A percentile compares a stretch with the other conserved stretches of the same genome.
phyloP scores from a whole-genome alignment of 2,329 filamentous ascomycete species.

The Apiospora aurea region DNA sequence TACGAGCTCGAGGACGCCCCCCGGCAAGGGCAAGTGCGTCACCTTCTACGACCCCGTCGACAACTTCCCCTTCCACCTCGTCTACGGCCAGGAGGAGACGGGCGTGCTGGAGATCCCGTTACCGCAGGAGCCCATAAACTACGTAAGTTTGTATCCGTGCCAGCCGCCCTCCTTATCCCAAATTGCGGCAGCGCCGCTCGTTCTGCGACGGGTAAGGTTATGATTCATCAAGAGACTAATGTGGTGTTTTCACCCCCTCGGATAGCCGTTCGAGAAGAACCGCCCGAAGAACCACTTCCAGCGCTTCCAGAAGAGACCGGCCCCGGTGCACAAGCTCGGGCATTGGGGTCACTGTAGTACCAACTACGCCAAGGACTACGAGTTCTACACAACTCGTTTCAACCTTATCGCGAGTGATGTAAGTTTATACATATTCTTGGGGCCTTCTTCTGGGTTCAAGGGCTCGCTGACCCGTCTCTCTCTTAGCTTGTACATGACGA shows the following conservation, averaged over 20 bases:
- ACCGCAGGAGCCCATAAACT: slow-evolving; percentile 54
- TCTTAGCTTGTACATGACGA: slow-evolving; percentile 48
- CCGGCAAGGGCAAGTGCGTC: slow-evolving; percentile 60
- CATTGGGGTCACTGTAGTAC: slow-evolving; percentile 63
- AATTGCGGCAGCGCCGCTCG: neutral
- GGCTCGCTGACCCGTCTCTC: neutral
- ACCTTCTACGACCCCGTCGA: slow-evolving; percentile 61
- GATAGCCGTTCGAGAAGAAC: slow-evolving; percentile 54
- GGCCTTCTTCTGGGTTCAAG: neutral
- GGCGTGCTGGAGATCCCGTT: slow-evolving; percentile 47
- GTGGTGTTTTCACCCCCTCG: neutral
- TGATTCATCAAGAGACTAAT: neutral
- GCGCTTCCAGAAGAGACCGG: slow-evolving; percentile 58
- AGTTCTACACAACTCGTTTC: slow-evolving; percentile 59
- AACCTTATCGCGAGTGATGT: slow-evolving; percentile 60
- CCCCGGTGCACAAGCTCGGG: slow-evolving; percentile 59
- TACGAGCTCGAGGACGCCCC: slow-evolving; percentile 55
- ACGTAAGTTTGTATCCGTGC: slow-evolving; percentile 38
- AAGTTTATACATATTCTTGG: slow-evolving; percentile 26
- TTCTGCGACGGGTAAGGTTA: neutral
- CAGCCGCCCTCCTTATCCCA: no score
- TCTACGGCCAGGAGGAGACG: slow-evolving; percentile 57
- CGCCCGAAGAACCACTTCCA: slow-evolving; percentile 56
- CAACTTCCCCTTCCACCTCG: slow-evolving; percentile 63
- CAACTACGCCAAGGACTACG: slow-evolving; percentile 54